Conservation (phyloP, 768 basidiomycete species). For the Hebeloma cylindrosporum region DNA sequence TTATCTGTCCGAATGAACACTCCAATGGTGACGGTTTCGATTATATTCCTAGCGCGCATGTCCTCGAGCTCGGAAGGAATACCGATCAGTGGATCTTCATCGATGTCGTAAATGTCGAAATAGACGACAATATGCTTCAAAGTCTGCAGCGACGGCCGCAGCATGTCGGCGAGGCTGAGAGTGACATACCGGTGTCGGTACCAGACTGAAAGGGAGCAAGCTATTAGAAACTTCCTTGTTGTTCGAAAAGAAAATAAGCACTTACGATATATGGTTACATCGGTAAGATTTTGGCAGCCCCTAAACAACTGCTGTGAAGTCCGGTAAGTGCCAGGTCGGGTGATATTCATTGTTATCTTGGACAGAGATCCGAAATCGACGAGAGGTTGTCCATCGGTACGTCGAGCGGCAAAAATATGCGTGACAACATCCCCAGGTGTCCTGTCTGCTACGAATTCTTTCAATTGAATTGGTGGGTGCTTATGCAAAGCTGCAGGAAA, state of each 20-base stretch:
- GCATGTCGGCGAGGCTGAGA: background rate
- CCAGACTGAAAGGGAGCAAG: background rate
- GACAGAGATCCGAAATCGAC: constrained; percentile 4
- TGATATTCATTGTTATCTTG: background rate
- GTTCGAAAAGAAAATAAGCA: background rate
- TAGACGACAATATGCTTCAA: too few relatives aligned
- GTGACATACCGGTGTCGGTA: background rate
- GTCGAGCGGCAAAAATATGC: background rate
- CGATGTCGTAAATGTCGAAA: too few relatives aligned
- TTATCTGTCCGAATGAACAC: background rate
- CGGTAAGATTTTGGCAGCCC: background rate
- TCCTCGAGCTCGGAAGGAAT: constrained; percentile 8
- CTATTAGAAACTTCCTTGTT: background rate
- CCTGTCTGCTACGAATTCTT: background rate
- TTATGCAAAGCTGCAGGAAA: background rate
- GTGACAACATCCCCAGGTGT: background rate
- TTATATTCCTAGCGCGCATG: background rate
- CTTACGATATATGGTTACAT: background rate
- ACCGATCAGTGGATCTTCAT: constrained; percentile 4
- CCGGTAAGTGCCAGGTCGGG: background rate
- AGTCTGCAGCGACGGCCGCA: background rate
- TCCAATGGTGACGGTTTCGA: constrained; percentile 4
- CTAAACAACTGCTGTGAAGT: background rate
- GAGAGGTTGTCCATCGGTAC: constrained; percentile 6
- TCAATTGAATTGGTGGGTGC: background rate